Base-by-base conservation (phyloP, 768 basidiomycete genomes). In the Mycena polygramma region DNA sequence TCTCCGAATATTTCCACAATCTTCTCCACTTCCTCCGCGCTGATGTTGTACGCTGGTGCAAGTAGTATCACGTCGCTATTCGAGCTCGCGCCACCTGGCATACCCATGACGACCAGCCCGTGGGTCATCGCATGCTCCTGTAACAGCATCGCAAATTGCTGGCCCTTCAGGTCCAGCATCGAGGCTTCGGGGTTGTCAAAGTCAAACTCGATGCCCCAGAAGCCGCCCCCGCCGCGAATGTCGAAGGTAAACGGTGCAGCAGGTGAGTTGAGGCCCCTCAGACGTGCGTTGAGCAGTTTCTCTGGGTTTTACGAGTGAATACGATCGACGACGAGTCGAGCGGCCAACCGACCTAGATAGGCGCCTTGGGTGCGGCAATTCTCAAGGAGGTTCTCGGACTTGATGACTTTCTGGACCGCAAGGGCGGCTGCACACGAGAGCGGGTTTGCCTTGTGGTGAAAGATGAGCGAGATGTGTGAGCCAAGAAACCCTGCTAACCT, bases 181-280 rank as follows among this genome's bases (percentile, higher is more conserved):
- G 79, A 67, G 13, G 82, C 85, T 64, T 84, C 82, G 15, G 79
- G 76, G 19, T 77, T 78, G 7, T 84, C 83, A 71, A 93, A 90
- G 73, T 95, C 93, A 71, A 94, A 95, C 77, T 96, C 95, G 63
- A 96, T 81, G 26, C 84, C 92, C 92, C 92, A 95, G 82, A 96
- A 94, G 36, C 90, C 87, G 41, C 95, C 96, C 22, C 89, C 89
- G 13, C 96, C 95, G 36, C 96, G 91, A 68, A 95, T 88, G 77
- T 95, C 94, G 75, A 91, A 94, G 6, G 88, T 86, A 77, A 87
- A 92, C 0, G 91, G 91, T 35, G 88, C 87, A 43, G 91, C 87
- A 52, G 83, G 75, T n/a, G 88, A 82, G 73, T 86, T 88, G 10
- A 89, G 87, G 0, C 85, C 83, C 61, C 82, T 81, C 41, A 96